Evolutionary conservation across 164 flowering plant species (phyloP).

Genomic region (Tetracentron sinense): DNA sequence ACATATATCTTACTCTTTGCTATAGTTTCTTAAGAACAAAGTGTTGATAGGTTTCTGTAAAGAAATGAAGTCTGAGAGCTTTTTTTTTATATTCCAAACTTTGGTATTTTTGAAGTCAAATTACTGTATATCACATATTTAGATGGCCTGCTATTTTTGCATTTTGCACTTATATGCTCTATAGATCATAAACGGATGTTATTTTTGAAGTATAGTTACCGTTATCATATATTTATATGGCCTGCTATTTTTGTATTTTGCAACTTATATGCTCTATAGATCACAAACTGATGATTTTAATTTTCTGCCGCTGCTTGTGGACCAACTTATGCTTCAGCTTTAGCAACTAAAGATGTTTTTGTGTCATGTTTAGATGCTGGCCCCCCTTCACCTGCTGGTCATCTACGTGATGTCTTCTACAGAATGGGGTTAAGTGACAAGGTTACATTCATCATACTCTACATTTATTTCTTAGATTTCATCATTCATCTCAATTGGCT

Average conservation of each 20-base stretch:
- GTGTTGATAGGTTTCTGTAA: too few species aligned
- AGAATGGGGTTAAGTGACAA: slow-evolving; percentile 95
- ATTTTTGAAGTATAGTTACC: neutral
- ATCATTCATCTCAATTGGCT: neutral
- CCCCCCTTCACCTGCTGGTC: slow-evolving; percentile 88
- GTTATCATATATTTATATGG: neutral
- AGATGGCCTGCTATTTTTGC: too few species aligned
- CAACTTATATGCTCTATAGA: neutral
- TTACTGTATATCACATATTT: too few species aligned
- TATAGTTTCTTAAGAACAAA: too few species aligned
- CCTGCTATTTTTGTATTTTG: neutral
- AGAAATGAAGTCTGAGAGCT: too few species aligned
- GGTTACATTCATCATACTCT: slow-evolving; percentile 35
- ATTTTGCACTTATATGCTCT: too few species aligned
- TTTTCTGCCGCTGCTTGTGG: too few species aligned
- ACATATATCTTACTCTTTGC: too few species aligned
- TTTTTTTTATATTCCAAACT: too few species aligned
- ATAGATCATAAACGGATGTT: too few species aligned
- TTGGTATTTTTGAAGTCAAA: too few species aligned
- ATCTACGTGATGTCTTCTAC: slow-evolving; percentile 88
- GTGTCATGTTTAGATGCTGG: slow-evolving; percentile 71
- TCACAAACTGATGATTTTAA: neutral
- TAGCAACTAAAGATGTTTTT: slow-evolving; percentile 7
- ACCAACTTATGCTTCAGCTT: neutral
- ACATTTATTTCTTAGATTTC: slow-evolving; percentile 2